phyloP scores from a whole-genome alignment of 805 yeast species.

The Kuraishia ogatae region DNA sequence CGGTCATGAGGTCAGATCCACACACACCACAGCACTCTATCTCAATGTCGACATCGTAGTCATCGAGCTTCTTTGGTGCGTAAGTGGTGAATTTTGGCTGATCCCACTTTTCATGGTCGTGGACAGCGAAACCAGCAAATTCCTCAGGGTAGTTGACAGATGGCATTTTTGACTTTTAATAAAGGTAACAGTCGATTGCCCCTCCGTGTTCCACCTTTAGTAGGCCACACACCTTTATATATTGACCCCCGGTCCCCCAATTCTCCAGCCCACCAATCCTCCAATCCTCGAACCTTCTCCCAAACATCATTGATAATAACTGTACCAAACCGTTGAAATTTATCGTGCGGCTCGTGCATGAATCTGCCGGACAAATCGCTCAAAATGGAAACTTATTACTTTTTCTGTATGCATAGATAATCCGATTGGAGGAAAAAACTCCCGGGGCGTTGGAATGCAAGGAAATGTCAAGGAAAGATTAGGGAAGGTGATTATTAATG shows the following conservation, averaged over 20 bases:
- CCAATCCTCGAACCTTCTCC: too few species aligned
- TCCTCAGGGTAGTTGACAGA: slow-evolving; percentile 38
- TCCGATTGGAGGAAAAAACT: not conserved
- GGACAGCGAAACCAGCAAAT: slow-evolving; percentile 54
- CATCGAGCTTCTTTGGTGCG: slow-evolving; percentile 37
- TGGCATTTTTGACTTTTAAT: not conserved
- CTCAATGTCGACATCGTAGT: slow-evolving; percentile 45
- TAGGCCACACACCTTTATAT: too few species aligned
- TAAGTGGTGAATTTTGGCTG: slow-evolving; percentile 42
- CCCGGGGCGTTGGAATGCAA: not conserved
- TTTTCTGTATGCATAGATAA: not conserved
- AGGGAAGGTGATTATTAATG: not conserved
- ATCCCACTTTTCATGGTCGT: slow-evolving; percentile 42
- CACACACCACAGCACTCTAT: slow-evolving; percentile 60
- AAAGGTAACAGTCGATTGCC: not conserved
- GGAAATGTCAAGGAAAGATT: not conserved
- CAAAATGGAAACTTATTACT: not conserved
- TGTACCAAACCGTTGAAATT: not conserved
- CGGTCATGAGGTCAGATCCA: slow-evolving; percentile 52
- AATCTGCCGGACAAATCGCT: not conserved
- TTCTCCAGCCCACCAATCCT: too few species aligned
- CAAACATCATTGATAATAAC: too few species aligned
- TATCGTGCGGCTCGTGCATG: not conserved
- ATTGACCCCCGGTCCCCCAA: too few species aligned
- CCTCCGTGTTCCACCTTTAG: too few species aligned